Base-by-base conservation (phyloP, 805 yeast genomes). In the Brettanomyces nanus region DNA sequence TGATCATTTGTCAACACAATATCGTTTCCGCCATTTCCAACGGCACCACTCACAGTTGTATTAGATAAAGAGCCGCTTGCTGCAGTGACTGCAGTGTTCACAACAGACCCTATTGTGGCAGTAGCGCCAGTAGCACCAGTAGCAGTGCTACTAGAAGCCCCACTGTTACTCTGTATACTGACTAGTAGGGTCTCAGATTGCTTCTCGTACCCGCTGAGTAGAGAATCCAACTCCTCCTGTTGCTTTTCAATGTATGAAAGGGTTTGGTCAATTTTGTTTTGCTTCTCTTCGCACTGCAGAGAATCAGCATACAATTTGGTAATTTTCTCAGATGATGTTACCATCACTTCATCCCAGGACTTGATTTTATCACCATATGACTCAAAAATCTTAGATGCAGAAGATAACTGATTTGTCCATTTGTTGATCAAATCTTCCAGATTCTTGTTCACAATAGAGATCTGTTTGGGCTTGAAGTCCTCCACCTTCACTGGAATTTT, bases 381-480 rank as follows among this genome's bases (percentile, higher is more conserved):
- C 41, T 80, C 80, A 61, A 89, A 92, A 27, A 84, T 79, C 19
- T 71, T 69, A 2, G 90, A 74, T 1, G 92, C 77, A 11, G 74
- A 69, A 2, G 90, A 68, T 42, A 92, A 62, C 47, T 92, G 95
- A 39, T 77, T 76, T 0, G 97, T 83, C 98, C 98, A 92, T 59
- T 83, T 87, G 11, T 87, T 75, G 31, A 92, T 83, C 47, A 92
- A 70, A 56, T 92, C 97, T 52, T 92, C 97, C 53, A 92, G 66
- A 1, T 96, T 86, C 58, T 86, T 86, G 61, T 92, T 92, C 50
- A 85, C 87, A 27, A 92, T 71, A 4, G 95, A 76, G 3, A 86
- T 71, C 23, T 83, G 82, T 40, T 77, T 70, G 4, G 86, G 80
- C 43, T 74, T 75, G 21, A 77, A 70, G 28, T 72, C 66, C 38